Conservation (phyloP, 2,329 filamentous ascomycete genomes). For the Trichophyton equinum region DNA sequence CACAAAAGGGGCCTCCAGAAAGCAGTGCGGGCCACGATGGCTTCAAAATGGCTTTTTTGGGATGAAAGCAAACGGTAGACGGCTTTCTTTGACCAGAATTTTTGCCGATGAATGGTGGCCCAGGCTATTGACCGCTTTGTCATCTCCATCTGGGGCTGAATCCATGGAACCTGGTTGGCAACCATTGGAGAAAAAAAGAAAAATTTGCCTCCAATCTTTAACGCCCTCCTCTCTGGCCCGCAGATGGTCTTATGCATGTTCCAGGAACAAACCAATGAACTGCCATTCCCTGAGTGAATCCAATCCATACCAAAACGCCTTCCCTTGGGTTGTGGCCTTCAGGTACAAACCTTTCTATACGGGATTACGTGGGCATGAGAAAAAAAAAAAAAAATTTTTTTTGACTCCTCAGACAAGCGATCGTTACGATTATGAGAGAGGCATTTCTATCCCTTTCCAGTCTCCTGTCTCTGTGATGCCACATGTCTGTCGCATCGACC, state of each 20-base stretch:
- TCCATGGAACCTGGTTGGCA: slow-evolving; percentile 1
- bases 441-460: neutral
- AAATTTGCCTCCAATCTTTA: slow-evolving; percentile 1
- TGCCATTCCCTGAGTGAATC: neutral
- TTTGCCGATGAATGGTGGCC: neutral
- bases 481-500: neutral
- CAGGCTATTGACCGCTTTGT: neutral
- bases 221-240: neutral
- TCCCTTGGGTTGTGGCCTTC: neutral
- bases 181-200: slow-evolving; percentile 2
- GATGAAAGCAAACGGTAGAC: neutral
- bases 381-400: neutral
- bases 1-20: neutral
- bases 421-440: neutral
- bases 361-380: neutral
- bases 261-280: slow-evolving; percentile 1
- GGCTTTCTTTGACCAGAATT: neutral
- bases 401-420: neutral
- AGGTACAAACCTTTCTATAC: neutral
- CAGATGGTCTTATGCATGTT: slow-evolving; percentile 1
- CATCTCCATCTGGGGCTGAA: neutral
- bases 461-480: neutral
- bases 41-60: neutral
- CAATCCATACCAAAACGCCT: neutral
- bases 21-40: neutral